Base-by-base conservation (phyloP, 805 yeast species). In the Lachancea mirantina region DNA sequence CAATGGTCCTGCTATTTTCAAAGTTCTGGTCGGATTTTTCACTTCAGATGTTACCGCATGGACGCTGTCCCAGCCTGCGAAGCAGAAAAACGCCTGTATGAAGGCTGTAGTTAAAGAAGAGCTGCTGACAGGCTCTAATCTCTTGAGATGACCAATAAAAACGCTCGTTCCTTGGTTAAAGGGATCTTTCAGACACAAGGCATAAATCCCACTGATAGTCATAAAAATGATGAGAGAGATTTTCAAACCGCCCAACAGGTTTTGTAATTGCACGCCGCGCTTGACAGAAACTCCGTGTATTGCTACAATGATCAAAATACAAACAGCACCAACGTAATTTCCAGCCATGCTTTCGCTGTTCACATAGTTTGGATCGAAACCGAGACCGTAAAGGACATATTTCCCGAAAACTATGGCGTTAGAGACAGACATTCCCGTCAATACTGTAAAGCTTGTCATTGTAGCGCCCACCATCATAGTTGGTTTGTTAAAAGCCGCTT, bases 401-500 rank as follows among this genome's bases (percentile, higher is more conserved):
- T 76, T 76, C 2, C 82, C 82, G 61, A 77, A 76, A 1, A 76
- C 72, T 34, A 77, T 62, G 0, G 77, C 61, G 43, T 73, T 73
- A 28, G 76, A 65, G 19, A 76, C 53, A 6, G 72, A 64, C 40
- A 74, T 67, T 0, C 82, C 81, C 44, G 74, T 74, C 17, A 70
- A 40, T 8, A 77, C 62, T 2, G 74, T 63, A 39, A 64, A 72
- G 1, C 72, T 42, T 30, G 69, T 64, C 38, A 70, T 67, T 3
- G 70, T 59, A 11, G 72, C 76, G 28, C 74, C 67, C 26, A 70
- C 64, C 48, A 77, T 49, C 61, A 74, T 61, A 32, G 58, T 62
- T 1, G 92, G 94, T 39, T 57, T 70, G 30, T 68, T 67, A 49
- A 76, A 82, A 14, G 79, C 72, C 40, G 69, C 73, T 48, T 81